These are phyloP conservation scores for Phytopythium cucurbitacearum DNA, from an alignment of 352 stramenopile genomes.

Conservation along the genomic window DNA sequence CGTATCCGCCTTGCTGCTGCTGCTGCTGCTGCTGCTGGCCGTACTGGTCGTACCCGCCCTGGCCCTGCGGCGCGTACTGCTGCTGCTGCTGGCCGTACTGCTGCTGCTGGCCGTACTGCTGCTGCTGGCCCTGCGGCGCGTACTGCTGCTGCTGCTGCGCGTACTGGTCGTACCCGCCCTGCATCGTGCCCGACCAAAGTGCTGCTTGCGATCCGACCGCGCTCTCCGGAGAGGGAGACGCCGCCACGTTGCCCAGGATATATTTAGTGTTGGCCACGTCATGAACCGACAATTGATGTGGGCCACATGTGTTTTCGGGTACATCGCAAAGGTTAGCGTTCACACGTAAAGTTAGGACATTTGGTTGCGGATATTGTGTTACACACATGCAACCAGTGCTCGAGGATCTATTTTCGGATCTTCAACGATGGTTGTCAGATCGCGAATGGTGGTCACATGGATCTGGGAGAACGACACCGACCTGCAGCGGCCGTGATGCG, in stretches of 20 bases:
- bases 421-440: too few species aligned
- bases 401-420: too few species aligned
- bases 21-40: conserved; percentile 13
- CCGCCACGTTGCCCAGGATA: too few species aligned
- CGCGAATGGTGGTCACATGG: too few species aligned
- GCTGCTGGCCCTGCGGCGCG: neutral
- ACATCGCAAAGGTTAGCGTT: too few species aligned
- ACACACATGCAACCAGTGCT: too few species aligned
- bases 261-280: conserved; percentile 17
- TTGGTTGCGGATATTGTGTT: too few species aligned
- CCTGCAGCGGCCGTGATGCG: too few species aligned
- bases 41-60: conserved; percentile 28
- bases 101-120: neutral
- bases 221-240: too few species aligned
- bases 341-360: too few species aligned
- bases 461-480: too few species aligned
- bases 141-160: conserved; percentile 35
- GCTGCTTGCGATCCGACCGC: conserved; percentile 28
- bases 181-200: conserved; percentile 15
- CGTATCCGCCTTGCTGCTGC: conserved; percentile 22
- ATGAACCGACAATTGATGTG: conserved; percentile 35
- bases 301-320: conserved; percentile 5
- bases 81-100: conserved; percentile 55
- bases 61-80: conserved; percentile 25
- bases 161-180: conserved; percentile 32